Evolutionary conservation across 441 rosid species (phyloP).

Genomic region (Isatis lusitanica): DNA sequence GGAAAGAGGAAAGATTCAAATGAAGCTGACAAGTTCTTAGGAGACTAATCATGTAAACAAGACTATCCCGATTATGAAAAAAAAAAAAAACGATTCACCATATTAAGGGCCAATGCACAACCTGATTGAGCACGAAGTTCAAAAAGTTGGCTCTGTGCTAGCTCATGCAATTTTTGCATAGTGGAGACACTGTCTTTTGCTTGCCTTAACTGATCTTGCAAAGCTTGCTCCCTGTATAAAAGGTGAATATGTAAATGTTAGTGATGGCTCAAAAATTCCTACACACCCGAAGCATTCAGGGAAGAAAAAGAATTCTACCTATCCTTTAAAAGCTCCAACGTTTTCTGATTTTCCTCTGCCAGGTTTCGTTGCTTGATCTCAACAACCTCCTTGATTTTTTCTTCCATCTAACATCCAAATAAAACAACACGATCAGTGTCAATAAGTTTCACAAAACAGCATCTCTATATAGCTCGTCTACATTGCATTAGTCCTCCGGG

Average conservation of each 20-base stretch:
- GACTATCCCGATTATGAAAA: not conserved
- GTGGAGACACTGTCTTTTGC: conserved; percentile 90
- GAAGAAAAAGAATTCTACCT: conserved; percentile 49
- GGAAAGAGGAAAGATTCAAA: not conserved
- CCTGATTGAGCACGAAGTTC: conserved; percentile 97
- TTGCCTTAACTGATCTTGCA: conserved; percentile 97
- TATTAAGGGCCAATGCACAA: conserved; percentile 35
- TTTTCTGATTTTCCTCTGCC: conserved; percentile 99
- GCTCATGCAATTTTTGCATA: conserved; percentile 95
- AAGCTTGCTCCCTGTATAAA: conserved; percentile 71
- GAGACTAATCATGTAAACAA: conserved; percentile 10
- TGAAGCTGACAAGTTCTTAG: not conserved
- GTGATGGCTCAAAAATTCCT: conserved; percentile 16
- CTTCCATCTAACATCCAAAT: conserved; percentile 81
- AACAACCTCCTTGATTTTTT: conserved; percentile 97
- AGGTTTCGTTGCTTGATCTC: conserved; percentile 96
- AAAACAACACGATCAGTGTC: conserved; percentile 1
- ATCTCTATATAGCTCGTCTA: conserved; percentile 2
- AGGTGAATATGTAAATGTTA: conserved; percentile 12
- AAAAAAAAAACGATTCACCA: conserved; percentile 17
- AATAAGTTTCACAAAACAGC: conserved; percentile 14
- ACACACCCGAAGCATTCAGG: conserved; percentile 5
- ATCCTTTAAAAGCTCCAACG: conserved; percentile 86
- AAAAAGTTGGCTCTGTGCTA: conserved; percentile 95
- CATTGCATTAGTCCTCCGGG: not conserved